A percentile compares a stretch with the other conserved stretches of the same genome.
These are phyloP conservation scores for Peziza echinospora DNA, from an alignment of 495 filamentous ascomycete genomes.

Conservation along the genomic window DNA sequence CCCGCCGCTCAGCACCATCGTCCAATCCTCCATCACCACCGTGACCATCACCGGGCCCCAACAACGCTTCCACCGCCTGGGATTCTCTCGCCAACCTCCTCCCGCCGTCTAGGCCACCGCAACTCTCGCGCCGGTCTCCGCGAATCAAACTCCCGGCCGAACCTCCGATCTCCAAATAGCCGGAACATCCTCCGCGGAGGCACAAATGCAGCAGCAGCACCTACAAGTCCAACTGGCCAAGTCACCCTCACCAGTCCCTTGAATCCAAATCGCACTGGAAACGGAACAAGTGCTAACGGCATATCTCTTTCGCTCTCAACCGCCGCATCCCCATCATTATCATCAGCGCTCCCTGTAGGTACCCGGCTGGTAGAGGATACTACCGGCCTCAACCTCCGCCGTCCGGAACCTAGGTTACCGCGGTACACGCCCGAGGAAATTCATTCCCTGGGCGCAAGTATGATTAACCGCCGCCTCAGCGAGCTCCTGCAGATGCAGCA, in stretches of 20 bases:
- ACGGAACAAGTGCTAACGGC: neutral
- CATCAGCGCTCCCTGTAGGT: neutral
- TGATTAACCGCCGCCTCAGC: neutral
- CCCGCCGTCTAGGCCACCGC: neutral
- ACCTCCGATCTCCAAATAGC: neutral
- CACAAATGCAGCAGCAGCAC: neutral
- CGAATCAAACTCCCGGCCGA: neutral
- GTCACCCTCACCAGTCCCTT: neutral
- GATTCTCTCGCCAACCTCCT: neutral
- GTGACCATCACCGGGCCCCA: constrained; percentile 1
- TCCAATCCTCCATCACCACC: constrained; percentile 2
- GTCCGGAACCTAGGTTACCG: neutral
- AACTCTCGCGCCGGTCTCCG: neutral
- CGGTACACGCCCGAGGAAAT: neutral
- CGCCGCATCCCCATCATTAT: too few species aligned
- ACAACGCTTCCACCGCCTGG: neutral
- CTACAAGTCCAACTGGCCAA: neutral
- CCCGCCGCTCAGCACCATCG: neutral
- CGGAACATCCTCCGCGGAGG: neutral
- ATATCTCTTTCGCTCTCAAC: too few species aligned
- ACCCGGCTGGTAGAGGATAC: neutral
- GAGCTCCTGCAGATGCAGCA: neutral
- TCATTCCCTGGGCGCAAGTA: neutral
- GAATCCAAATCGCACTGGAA: neutral
- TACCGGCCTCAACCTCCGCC: neutral